Conservation (phyloP, 2,329 filamentous ascomycete genomes). For the Colletotrichum viniferum region DNA sequence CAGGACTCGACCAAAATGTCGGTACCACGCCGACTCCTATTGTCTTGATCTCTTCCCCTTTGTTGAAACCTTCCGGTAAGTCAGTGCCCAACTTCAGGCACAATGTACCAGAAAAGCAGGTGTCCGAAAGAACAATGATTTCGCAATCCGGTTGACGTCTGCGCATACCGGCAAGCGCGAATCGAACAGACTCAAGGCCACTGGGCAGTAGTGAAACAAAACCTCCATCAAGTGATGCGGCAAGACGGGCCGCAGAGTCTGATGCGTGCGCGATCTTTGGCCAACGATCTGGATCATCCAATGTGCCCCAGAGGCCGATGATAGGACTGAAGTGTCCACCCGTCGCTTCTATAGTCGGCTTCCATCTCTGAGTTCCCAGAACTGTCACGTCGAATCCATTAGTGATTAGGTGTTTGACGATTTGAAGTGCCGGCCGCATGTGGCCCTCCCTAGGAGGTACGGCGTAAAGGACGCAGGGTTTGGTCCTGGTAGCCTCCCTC, state of each 20-base stretch:
- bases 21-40: slow-evolving; percentile 1
- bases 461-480: neutral
- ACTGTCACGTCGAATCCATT: neutral
- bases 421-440: slow-evolving; percentile 11
- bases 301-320: neutral
- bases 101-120: slow-evolving; percentile 1
- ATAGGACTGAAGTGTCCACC: slow-evolving; percentile 3
- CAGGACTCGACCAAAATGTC: neutral
- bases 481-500: neutral
- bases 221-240: neutral
- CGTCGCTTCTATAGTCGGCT: neutral
- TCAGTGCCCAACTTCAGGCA: neutral
- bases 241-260: neutral
- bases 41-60: neutral
- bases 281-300: slow-evolving; percentile 4
- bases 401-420: neutral
- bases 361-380: neutral
- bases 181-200: neutral
- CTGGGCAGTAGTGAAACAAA: neutral
- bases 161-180: neutral
- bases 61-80: neutral
- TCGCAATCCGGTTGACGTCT: neutral
- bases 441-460: slow-evolving; percentile 4
- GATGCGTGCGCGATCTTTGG: neutral
- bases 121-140: neutral